Evolutionary conservation across 2,329 filamentous ascomycete genomes (phyloP).

Genomic region (Aureobasidium mangrovei): DNA sequence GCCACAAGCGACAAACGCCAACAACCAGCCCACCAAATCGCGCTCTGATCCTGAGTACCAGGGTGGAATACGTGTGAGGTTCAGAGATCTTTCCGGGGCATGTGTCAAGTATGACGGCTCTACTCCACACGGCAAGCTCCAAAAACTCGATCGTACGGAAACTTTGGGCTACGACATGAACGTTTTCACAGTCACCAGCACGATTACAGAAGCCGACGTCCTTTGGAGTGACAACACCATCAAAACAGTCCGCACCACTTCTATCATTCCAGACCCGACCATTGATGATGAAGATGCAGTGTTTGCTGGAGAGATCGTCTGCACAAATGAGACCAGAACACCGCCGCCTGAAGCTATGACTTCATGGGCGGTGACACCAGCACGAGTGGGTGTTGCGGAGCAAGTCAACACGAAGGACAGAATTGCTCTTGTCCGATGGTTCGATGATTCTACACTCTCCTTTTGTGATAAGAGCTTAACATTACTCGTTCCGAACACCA

Average conservation of each 20-base stretch:
- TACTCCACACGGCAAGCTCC: constrained; percentile 32
- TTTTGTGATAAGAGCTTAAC: constrained; percentile 17
- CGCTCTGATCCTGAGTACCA: constrained; percentile 25
- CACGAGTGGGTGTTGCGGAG: constrained; percentile 49
- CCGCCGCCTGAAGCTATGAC: background rate
- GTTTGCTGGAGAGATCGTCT: constrained; percentile 49
- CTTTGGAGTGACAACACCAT: constrained; percentile 51
- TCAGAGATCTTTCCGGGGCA: constrained; percentile 44
- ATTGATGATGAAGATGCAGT: constrained; percentile 48
- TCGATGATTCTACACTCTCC: constrained; percentile 5
- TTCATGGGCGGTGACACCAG: constrained; percentile 32
- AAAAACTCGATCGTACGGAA: constrained; percentile 37
- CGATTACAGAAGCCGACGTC: constrained; percentile 42
- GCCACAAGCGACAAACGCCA: background rate
- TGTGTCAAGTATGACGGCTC: constrained; percentile 43
- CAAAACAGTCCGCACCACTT: constrained; percentile 37
- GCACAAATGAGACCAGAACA: constrained; percentile 33
- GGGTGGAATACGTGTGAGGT: constrained; percentile 37
- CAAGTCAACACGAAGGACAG: constrained; percentile 46
- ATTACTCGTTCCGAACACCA: constrained; percentile 35
- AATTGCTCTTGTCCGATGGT: constrained; percentile 50
- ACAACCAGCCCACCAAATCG: background rate
- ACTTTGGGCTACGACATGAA: constrained; percentile 51
- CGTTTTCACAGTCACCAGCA: constrained; percentile 44
- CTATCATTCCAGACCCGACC: constrained; percentile 42